Percentiles rank a stretch among this genome's conserved stretches.
These are phyloP conservation scores for Monosporascus sp. DNA, from an alignment of 2,329 filamentous ascomycete genomes.

Conservation along the genomic window DNA sequence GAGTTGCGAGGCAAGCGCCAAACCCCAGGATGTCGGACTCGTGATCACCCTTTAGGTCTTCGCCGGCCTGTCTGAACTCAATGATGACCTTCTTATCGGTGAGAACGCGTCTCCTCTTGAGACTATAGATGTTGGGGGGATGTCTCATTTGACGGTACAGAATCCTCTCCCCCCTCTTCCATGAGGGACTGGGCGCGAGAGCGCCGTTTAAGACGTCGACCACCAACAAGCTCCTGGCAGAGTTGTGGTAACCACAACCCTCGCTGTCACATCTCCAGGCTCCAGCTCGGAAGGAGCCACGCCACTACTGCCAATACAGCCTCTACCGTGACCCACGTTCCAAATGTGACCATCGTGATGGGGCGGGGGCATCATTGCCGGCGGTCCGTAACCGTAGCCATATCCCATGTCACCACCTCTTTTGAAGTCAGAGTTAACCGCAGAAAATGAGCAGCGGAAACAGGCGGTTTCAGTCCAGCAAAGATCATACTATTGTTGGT, in stretches of 20 bases:
- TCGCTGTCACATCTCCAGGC: conserved; percentile 99
- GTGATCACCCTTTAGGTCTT: too few species aligned
- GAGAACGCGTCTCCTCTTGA: too few species aligned
- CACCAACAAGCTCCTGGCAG: conserved; percentile 96
- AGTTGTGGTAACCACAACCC: conserved; percentile 93
- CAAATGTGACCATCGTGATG: conserved; percentile 62
- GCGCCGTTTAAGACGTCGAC: conserved; percentile 44
- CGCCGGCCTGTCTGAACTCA: too few species aligned
- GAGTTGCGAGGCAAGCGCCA: too few species aligned
- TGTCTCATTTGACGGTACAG: too few species aligned
- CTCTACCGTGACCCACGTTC: conserved; percentile 49
- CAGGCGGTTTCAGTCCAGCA: conserved; percentile 62
- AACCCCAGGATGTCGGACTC: too few species aligned
- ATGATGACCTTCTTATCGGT: too few species aligned
- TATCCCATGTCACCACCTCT: conserved; percentile 36
- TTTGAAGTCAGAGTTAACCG: conserved; percentile 73
- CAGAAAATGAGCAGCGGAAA: conserved; percentile 98
- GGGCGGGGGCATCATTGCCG: conserved; percentile 73
- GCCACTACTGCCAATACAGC: conserved; percentile 74
- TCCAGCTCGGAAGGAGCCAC: conserved; percentile 96
- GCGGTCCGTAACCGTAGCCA: conserved; percentile 61
- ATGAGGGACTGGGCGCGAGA: too few species aligned
- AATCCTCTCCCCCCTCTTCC: too few species aligned
- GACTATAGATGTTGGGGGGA: too few species aligned
- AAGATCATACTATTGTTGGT: too few species aligned